Conservation (phyloP, 352 stramenopile species). For the Pythium pyrilobum region DNA sequence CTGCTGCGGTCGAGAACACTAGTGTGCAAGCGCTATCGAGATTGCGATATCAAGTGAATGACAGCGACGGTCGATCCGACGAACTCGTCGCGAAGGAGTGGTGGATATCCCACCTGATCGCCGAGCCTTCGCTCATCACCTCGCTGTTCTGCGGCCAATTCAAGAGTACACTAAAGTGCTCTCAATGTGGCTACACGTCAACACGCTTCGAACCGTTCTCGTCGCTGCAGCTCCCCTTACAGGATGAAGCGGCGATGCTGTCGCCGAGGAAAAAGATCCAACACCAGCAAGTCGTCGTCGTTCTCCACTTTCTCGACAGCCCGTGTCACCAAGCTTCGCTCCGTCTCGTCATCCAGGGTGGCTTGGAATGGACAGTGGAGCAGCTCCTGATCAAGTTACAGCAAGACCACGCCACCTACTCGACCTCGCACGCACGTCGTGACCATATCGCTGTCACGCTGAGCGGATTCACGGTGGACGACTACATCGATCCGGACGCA, state of each 20-base stretch:
- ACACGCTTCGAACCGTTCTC: slow-evolving; percentile 87
- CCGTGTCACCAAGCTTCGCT: slow-evolving; percentile 5
- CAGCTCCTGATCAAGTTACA: slow-evolving; percentile 34
- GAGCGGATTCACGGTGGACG: slow-evolving; percentile 23
- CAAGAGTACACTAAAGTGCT: slow-evolving; percentile 91
- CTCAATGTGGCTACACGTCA: slow-evolving; percentile 78
- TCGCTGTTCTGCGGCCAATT: slow-evolving; percentile 97
- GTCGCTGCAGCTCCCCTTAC: slow-evolving; percentile 62
- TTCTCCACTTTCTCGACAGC: slow-evolving; percentile 31
- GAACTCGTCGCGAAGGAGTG: slow-evolving; percentile 93
- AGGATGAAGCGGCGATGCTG: slow-evolving; percentile 8
- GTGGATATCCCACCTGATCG: slow-evolving; percentile 94
- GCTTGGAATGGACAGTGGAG: slow-evolving; percentile 28
- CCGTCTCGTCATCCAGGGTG: slow-evolving; percentile 19
- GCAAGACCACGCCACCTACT: slow-evolving; percentile 19
- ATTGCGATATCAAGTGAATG: slow-evolving; percentile 67
- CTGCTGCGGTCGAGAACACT: neutral
- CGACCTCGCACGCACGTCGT: neutral
- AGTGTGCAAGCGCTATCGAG: neutral
- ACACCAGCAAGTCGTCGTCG: slow-evolving; percentile 27
- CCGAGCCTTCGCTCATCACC: slow-evolving; percentile 94
- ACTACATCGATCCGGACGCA: slow-evolving; percentile 27
- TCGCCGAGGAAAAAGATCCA: slow-evolving; percentile 7
- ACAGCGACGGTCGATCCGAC: slow-evolving; percentile 93
- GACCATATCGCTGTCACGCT: slow-evolving; percentile 22